phyloP scores from a whole-genome alignment of 371 early-diverging fungal species.

The Syncephalis plumigaleata region DNA sequence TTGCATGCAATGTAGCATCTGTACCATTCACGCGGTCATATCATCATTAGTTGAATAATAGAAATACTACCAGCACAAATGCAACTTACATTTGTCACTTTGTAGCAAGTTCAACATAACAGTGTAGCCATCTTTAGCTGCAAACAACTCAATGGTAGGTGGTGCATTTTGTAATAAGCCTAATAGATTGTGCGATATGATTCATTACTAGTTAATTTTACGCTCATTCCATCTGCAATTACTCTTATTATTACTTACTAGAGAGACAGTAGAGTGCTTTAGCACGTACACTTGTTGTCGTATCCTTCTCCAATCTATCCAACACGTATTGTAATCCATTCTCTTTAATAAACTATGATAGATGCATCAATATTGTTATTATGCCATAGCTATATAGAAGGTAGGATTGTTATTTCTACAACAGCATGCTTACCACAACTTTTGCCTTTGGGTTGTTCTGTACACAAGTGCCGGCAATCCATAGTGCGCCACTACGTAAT shows the following conservation, averaged over 20 bases:
- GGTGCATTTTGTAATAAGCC: neutral
- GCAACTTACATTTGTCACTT: conserved; percentile 14
- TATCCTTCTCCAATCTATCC: neutral
- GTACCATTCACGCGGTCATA: too few relatives aligned
- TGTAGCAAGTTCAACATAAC: conserved; percentile 24
- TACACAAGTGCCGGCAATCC: conserved; percentile 85
- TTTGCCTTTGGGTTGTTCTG: conserved; percentile 87
- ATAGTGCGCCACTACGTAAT: conserved; percentile 58
- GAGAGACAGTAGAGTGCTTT: conserved; percentile 3
- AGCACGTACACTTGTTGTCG: neutral
- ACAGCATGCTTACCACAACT: conserved; percentile 45
- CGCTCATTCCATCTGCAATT: too few relatives aligned
- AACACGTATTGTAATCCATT: conserved; percentile 4
- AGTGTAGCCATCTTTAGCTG: conserved; percentile 23
- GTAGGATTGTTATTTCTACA: too few relatives aligned
- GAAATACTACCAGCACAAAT: too few relatives aligned
- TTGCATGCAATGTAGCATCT: neutral
- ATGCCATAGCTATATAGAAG: too few relatives aligned
- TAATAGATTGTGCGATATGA: too few relatives aligned
- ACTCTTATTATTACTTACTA: conserved; percentile 2
- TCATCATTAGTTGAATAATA: too few relatives aligned
- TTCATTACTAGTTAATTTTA: too few relatives aligned
- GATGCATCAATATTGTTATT: neutral
- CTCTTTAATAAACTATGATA: conserved; percentile 5
- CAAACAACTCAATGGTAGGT: neutral